Evolutionary conservation across 148 eudicot species (phyloP).

Genomic region (Heliamphora exappendiculata): DNA sequence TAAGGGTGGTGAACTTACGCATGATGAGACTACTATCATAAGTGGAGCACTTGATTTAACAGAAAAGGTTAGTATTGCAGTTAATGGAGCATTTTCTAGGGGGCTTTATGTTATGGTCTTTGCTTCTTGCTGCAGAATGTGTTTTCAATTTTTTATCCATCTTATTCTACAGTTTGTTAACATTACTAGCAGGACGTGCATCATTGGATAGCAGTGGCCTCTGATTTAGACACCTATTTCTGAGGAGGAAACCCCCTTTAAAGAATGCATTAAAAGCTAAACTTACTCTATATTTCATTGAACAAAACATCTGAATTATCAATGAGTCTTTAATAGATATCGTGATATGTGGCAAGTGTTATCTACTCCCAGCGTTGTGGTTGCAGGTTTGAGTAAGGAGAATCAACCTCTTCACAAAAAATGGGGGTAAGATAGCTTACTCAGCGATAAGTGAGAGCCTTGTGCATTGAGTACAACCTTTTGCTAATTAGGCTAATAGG

Average conservation of each 20-base stretch:
- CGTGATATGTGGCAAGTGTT: background rate
- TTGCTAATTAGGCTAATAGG: background rate
- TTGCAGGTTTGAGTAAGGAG: background rate
- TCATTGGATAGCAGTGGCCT: background rate
- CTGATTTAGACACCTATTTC: background rate
- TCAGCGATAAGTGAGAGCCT: background rate
- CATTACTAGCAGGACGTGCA: background rate
- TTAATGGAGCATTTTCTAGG: background rate
- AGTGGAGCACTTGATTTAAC: slow-evolving; percentile 86
- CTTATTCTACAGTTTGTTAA: background rate
- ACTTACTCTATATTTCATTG: background rate
- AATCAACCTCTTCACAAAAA: background rate
- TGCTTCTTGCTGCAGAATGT: background rate
- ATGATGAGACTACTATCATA: slow-evolving; percentile 72
- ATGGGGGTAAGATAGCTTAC: background rate
- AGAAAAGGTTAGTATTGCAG: slow-evolving; percentile 43
- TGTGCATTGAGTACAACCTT: background rate
- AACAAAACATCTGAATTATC: background rate
- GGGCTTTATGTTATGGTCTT: background rate
- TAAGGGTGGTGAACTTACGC: slow-evolving; percentile 82
- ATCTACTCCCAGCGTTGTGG: background rate
- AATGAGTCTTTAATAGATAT: background rate
- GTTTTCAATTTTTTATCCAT: background rate
- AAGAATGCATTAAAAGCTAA: background rate
- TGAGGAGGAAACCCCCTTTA: background rate